Evolutionary conservation across 495 filamentous ascomycete genomes (phyloP), one percentile per base, ranked within the genome.

Genomic region (Letharia lupina): DNA sequence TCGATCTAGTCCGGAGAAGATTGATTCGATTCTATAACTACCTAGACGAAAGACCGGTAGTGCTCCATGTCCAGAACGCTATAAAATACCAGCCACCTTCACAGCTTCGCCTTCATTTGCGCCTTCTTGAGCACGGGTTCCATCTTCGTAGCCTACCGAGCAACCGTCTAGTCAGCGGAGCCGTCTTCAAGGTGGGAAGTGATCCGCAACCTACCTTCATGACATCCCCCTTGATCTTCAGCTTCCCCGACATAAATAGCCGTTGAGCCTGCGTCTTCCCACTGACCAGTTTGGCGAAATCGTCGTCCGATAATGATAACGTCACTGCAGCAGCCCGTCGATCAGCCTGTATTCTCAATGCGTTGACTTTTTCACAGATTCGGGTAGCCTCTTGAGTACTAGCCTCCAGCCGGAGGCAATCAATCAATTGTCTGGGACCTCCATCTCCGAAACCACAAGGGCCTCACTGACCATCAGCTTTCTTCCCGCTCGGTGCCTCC

Each of bases 171-270:
- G 23, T 69, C 23, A 69, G 65, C 54, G 6, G 41, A 50, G 11
- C 2, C 4, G 28, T 39, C 63, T 60, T 9, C 2, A 23, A 48
- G 4, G 2, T 18, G 28, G 20, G 7, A 16, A 10, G 7, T 28
- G 10, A 31, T 31, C 20, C 4, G 20, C 18, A 61, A 47, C 31
- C 39, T 60, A 70, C 68, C 65, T 72, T 71, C 95, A 98, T 98
- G 60, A 98, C 87, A 77, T 98, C 91, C 60, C 94, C 94, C 85
- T 92, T 95, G 73, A 98, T 85, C 88, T 97, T 98, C 73, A 98
- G 82, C 82, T 96, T 96, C 73, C 94, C 94, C 11, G 83, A 83
- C 92, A 98, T 97, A 81, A 98, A 98, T 65, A 98, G 77, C 71
- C 87, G 86, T 84, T 98, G 94, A 62, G 94, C 92, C 69, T 96